These are phyloP conservation scores for Podaxis sp. DNA, from an alignment of 768 basidiomycete genomes.

Conservation along the genomic window DNA sequence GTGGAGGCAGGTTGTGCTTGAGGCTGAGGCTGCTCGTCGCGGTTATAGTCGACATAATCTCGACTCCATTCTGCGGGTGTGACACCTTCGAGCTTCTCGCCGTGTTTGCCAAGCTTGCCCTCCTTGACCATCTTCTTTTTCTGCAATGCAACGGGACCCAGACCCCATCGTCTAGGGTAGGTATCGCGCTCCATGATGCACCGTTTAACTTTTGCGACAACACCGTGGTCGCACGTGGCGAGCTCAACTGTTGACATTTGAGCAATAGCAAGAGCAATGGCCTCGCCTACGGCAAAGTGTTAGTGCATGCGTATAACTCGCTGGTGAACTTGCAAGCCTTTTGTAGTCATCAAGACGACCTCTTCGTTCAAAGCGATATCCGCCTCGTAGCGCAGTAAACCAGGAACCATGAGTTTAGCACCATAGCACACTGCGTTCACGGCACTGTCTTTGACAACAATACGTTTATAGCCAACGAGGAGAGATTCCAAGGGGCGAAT, in stretches of 20 bases:
- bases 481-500: constrained; percentile 94
- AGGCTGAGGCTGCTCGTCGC: constrained; percentile 41
- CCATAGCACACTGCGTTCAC: constrained; percentile 99
- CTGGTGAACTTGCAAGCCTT: constrained; percentile 49
- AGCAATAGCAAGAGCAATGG: constrained; percentile 90
- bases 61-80: constrained; percentile 91
- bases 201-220: constrained; percentile 98
- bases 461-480: constrained; percentile 94
- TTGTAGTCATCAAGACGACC: constrained; percentile 98
- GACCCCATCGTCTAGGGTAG: constrained; percentile 97
- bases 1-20: constrained; percentile 20
- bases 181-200: constrained; percentile 99
- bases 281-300: constrained; percentile 58
- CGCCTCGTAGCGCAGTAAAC: constrained; percentile 92
- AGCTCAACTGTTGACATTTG: constrained; percentile 99
- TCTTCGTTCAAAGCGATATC: constrained; percentile 96
- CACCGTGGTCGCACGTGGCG: constrained; percentile 96
- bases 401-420: constrained; percentile 99
- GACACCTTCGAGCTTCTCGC: constrained; percentile 80
- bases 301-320: constrained; percentile 10
- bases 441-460: constrained; percentile 98
- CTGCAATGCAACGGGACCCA: constrained; percentile 94
- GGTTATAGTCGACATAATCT: constrained; percentile 92
- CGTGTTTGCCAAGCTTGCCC: constrained; percentile 95
- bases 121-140: constrained; percentile 99